Percentiles rank a stretch among this genome's conserved stretches.
Evolutionary conservation across 495 filamentous ascomycete species (phyloP).

Genomic region (Penicillium antarcticum): DNA sequence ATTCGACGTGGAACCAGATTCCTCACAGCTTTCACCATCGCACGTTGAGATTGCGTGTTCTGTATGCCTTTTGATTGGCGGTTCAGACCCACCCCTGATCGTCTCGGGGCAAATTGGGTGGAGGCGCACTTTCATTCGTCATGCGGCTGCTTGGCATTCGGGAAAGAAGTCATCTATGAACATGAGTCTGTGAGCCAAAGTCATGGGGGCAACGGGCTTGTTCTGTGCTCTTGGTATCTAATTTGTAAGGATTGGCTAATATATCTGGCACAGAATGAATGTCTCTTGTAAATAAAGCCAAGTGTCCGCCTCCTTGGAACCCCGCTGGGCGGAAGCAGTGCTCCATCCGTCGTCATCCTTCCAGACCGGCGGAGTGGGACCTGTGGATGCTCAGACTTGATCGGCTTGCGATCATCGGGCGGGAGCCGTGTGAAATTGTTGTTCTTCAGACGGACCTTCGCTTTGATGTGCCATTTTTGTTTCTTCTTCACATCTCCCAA

Average conservation of each 20-base stretch:
- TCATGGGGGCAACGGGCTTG: not conserved
- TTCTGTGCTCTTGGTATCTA: not conserved
- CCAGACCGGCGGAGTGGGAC: conserved; percentile 26
- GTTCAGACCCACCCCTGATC: not conserved
- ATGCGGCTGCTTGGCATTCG: not conserved
- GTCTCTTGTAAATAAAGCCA: not conserved
- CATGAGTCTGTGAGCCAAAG: not conserved
- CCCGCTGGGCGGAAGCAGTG: conserved; percentile 2
- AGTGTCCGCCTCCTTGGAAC: not conserved
- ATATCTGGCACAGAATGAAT: no score
- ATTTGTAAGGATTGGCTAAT: no score
- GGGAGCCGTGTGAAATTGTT: not conserved
- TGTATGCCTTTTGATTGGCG: conserved; percentile 23
- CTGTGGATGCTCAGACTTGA: conserved; percentile 11
- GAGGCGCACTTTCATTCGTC: conserved; percentile 1
- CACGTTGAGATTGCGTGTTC: conserved; percentile 33
- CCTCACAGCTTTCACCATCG: conserved; percentile 28
- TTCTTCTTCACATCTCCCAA: not conserved
- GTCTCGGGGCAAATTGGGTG: conserved; percentile 1
- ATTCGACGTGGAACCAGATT: conserved; percentile 15
- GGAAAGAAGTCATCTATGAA: no score
- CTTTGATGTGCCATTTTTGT: not conserved
- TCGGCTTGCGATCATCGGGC: conserved; percentile 13
- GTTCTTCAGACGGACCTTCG: not conserved
- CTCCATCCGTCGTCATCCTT: conserved; percentile 33